phyloP scores from a whole-genome alignment of 345 rosid species.

The Pugionium cornutum region DNA sequence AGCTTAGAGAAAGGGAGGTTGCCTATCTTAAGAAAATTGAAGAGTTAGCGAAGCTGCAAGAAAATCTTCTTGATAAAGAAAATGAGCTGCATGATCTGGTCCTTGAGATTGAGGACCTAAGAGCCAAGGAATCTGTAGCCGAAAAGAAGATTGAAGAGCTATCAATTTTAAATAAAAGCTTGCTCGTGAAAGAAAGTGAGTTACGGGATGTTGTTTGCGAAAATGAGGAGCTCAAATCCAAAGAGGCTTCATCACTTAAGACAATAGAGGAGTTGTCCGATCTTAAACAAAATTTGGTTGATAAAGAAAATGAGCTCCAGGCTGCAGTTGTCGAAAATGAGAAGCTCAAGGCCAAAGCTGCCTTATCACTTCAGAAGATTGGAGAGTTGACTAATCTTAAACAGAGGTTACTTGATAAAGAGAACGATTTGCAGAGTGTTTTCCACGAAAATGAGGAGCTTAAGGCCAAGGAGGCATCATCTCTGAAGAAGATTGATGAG shows the following conservation, averaged over 20 bases:
- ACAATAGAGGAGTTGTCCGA: conserved; percentile 69
- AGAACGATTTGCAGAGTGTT: conserved; percentile 34
- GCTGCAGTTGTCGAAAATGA: conserved; percentile 29
- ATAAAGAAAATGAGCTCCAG: conserved; percentile 39
- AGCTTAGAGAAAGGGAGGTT: conserved; percentile 33
- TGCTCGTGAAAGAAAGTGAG: conserved; percentile 32
- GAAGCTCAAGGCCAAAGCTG: conserved; percentile 35
- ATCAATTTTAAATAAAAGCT: conserved; percentile 20
- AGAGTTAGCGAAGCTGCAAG: conserved; percentile 38
- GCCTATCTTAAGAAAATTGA: conserved; percentile 37
- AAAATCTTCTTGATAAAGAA: conserved; percentile 58
- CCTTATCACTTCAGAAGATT: conserved; percentile 51
- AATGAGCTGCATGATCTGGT: conserved; percentile 33
- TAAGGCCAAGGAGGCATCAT: conserved; percentile 38
- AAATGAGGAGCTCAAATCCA: conserved; percentile 31
- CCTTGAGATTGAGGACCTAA: conserved; percentile 39
- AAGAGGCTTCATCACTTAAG: conserved; percentile 46
- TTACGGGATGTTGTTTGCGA: conserved; percentile 19
- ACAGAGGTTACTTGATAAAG: conserved; percentile 33
- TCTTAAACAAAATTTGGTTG: conserved; percentile 33
- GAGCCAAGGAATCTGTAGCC: conserved; percentile 23
- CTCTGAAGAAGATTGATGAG: conserved; percentile 35
- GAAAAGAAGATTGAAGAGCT: conserved; percentile 39
- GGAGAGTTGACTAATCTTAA: conserved; percentile 58
- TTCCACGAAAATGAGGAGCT: conserved; percentile 69